Evolutionary conservation across 2,329 filamentous ascomycete genomes (phyloP).

Genomic region (Chlorencoelia australis): DNA sequence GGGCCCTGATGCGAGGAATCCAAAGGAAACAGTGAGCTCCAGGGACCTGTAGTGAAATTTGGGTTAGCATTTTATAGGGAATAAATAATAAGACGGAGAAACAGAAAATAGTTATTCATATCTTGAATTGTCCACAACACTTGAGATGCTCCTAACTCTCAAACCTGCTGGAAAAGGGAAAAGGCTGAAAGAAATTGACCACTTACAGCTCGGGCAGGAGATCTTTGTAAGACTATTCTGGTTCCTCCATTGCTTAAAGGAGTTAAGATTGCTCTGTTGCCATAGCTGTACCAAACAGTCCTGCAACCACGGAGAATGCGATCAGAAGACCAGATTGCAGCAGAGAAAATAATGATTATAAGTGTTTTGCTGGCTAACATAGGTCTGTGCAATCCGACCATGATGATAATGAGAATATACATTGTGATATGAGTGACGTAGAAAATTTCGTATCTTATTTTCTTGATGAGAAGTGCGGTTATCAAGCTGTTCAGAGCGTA

Average conservation of each 20-base stretch:
- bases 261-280: constrained; percentile 42
- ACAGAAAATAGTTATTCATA: too few relatives aligned
- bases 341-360: constrained; percentile 34
- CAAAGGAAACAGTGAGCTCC: constrained; percentile 56
- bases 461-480: constrained; percentile 22
- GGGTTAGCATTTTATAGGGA: too few relatives aligned
- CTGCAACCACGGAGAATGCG: constrained; percentile 38
- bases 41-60: constrained; percentile 25
- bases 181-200: too few relatives aligned
- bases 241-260: constrained; percentile 45
- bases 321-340: constrained; percentile 40
- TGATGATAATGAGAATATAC: constrained; percentile 39
- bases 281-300: constrained; percentile 35
- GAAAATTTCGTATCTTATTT: constrained; percentile 43
- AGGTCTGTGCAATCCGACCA: constrained; percentile 42
- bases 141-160: too few relatives aligned
- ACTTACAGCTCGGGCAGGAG: constrained; percentile 32
- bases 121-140: too few relatives aligned
- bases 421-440: constrained; percentile 42
- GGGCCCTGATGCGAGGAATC: constrained; percentile 45
- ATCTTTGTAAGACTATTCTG: constrained; percentile 43
- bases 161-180: too few relatives aligned
- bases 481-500: too few relatives aligned
- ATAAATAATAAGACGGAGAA: too few relatives aligned
- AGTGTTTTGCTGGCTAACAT: constrained; percentile 32